These are phyloP conservation scores for Cairneyella variabilis DNA, from an alignment of 495 filamentous ascomycete genomes.

Conservation along the genomic window DNA sequence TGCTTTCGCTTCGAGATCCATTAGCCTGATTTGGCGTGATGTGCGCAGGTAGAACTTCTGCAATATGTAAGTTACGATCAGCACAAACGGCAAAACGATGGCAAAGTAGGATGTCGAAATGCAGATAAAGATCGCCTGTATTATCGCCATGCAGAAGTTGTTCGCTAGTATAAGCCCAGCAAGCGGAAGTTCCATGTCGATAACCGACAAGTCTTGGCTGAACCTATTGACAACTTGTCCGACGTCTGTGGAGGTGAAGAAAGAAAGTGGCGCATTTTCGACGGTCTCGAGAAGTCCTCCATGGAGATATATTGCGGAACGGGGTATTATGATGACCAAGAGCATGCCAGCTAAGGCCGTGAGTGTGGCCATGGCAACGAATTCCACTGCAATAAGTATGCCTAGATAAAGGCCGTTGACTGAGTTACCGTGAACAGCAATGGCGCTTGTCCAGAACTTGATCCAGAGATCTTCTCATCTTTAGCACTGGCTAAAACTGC, in stretches of 20 bases:
- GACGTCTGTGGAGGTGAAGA: slow-evolving; percentile 28
- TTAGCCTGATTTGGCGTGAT: slow-evolving; percentile 57
- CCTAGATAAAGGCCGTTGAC: slow-evolving; percentile 27
- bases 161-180: slow-evolving; percentile 4
- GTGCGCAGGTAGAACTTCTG: slow-evolving; percentile 54
- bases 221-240: slow-evolving; percentile 21
- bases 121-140: slow-evolving; percentile 15
- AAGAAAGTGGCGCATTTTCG: slow-evolving; percentile 24
- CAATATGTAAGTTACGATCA: neutral
- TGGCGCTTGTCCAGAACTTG: slow-evolving; percentile 8
- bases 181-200: slow-evolving; percentile 27
- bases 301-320: slow-evolving; percentile 23
- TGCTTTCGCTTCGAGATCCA: slow-evolving; percentile 57
- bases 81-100: slow-evolving; percentile 33
- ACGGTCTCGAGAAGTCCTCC: slow-evolving; percentile 20
- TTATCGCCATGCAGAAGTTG: neutral
- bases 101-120: slow-evolving; percentile 24
- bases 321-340: slow-evolving; percentile 14
- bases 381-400: slow-evolving; percentile 23
- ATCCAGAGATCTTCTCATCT: neutral
- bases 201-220: slow-evolving; percentile 27
- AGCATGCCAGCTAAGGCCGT: slow-evolving; percentile 4
- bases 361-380: slow-evolving; percentile 18
- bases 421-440: slow-evolving; percentile 27
- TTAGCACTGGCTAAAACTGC: neutral